Evolutionary conservation across 1,284 basidiomycete genomes (phyloP).

Genomic region (Rhodotorula sp.): DNA sequence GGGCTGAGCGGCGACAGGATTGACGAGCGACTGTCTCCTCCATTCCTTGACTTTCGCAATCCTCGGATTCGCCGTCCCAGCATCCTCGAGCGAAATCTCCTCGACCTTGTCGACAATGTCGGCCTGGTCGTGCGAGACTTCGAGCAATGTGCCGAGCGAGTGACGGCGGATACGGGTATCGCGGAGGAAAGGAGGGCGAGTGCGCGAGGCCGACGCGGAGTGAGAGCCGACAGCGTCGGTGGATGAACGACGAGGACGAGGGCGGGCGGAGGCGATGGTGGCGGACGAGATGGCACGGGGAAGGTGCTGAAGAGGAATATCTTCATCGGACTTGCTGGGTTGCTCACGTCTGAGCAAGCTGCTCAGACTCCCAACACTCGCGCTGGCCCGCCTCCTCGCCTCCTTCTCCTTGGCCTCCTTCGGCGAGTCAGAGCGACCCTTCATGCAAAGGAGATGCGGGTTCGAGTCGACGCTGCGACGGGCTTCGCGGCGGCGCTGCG

Average conservation of each 20-base stretch:
- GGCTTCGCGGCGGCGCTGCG: conserved; percentile 12
- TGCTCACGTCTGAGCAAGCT: conserved; percentile 7
- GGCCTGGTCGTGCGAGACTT: conserved; percentile 10
- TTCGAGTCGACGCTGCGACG: not conserved
- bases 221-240: conserved; percentile 4
- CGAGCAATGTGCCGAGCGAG: conserved; percentile 29
- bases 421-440: too few relatives aligned
- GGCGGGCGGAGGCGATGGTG: not conserved
- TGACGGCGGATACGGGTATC: conserved; percentile 9
- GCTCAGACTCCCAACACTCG: conserved; percentile 11
- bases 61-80: not conserved
- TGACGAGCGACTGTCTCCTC: conserved; percentile 4
- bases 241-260: not conserved
- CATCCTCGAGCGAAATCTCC: not conserved
- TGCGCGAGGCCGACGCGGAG: not conserved
- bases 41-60: conserved; percentile 20
- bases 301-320: not conserved
- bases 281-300: not conserved
- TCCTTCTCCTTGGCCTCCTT: too few relatives aligned
- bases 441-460: conserved; percentile 1
- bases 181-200: not conserved
- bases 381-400: not conserved
- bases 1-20: not conserved
- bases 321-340: not conserved
- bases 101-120: not conserved